A percentile compares a stretch with the other conserved stretches of the same genome.
Conservation (phyloP, 768 basidiomycete species). For the Lactarius indigo region DNA sequence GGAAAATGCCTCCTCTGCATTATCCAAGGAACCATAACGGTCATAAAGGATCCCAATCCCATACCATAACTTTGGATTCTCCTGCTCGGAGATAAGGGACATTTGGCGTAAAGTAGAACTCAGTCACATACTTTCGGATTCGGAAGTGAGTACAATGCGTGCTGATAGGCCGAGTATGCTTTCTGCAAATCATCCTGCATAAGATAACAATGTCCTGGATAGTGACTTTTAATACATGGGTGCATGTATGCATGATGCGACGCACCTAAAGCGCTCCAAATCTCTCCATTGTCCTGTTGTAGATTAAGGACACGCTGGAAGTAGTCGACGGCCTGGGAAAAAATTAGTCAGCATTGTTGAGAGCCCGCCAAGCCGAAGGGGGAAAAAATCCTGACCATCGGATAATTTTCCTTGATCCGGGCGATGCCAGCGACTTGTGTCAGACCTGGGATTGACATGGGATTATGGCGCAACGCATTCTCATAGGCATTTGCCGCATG, state of each 20-base stretch:
- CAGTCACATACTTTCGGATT: conserved; percentile 75
- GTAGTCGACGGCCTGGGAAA: conserved; percentile 84
- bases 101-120: conserved; percentile 15
- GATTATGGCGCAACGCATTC: conserved; percentile 92
- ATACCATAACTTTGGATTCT: conserved; percentile 99
- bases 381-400: conserved; percentile 60
- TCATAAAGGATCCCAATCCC: conserved; percentile 99
- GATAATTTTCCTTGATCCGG: conserved; percentile 96
- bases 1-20: conserved; percentile 97
- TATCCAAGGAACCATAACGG: conserved; percentile 96
- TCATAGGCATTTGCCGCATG: conserved; percentile 93
- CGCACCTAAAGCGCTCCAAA: conserved; percentile 92
- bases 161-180: conserved; percentile 97
- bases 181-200: conserved; percentile 99
- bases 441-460: conserved; percentile 83
- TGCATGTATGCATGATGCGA: conserved; percentile 29
- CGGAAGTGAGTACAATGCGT: conserved; percentile 91
- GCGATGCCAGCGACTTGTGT: conserved; percentile 95
- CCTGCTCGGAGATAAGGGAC: conserved; percentile 36
- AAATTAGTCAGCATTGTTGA: conserved; percentile 24
- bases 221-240: conserved; percentile 19
- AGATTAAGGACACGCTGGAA: conserved; percentile 89
- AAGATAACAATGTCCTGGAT: conserved; percentile 88
- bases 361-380: conserved; percentile 13
- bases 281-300: conserved; percentile 96